Percentiles rank a stretch among this genome's conserved stretches.
Conservation (phyloP, 2,329 filamentous ascomycete genomes). For the Thelonectria rubi region DNA sequence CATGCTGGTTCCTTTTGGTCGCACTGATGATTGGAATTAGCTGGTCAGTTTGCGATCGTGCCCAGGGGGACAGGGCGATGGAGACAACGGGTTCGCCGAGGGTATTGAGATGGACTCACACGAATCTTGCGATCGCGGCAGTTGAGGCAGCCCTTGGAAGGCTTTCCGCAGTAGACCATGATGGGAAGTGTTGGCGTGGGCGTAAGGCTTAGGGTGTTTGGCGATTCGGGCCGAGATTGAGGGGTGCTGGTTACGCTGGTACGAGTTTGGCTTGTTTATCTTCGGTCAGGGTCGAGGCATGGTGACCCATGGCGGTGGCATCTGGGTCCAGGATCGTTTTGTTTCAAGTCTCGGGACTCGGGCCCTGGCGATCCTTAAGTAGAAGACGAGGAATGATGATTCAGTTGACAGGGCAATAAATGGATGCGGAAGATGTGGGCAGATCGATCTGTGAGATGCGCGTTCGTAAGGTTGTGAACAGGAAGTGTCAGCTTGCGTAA, state of each 20-base stretch:
- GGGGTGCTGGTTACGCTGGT: constrained; percentile 12
- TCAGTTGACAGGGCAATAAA: not conserved
- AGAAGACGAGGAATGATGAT: not conserved
- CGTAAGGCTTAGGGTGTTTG: constrained; percentile 7
- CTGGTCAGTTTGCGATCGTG: constrained; percentile 16
- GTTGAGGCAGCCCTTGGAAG: constrained; percentile 64
- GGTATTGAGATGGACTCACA: constrained; percentile 50
- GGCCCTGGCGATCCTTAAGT: not conserved
- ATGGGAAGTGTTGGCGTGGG: constrained; percentile 11
- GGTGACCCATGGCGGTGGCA: constrained; percentile 24
- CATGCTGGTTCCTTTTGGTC: constrained; percentile 62
- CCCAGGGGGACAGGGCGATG: constrained; percentile 3
- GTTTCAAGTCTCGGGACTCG: constrained; percentile 8
- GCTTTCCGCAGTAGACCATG: constrained; percentile 68
- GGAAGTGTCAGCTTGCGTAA: not conserved
- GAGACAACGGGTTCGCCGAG: not conserved
- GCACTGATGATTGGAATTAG: constrained; percentile 51
- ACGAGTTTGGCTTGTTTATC: constrained; percentile 22
- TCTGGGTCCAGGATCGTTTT: not conserved
- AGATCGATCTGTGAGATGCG: not conserved
- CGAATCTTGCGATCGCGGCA: constrained; percentile 66
- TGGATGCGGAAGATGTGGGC: not conserved
- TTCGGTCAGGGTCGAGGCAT: constrained; percentile 33
- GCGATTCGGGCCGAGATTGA: constrained; percentile 8
- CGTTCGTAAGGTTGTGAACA: not conserved